Evolutionary conservation across 169 alveolate genomes (phyloP), one percentile per base, ranked within the genome.

Genomic region (Plasmodium vinckei): DNA sequence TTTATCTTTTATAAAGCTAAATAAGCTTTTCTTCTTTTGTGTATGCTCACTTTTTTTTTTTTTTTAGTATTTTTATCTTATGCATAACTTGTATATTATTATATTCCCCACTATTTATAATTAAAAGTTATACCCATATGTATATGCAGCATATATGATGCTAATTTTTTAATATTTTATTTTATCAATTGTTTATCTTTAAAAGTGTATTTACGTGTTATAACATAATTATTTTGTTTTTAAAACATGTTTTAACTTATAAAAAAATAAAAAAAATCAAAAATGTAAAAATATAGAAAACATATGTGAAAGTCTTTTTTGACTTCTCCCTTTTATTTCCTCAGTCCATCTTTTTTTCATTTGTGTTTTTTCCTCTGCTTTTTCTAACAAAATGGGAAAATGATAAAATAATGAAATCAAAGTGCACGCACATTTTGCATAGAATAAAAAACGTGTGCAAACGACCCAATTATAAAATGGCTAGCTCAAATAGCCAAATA

Each of bases 281-380:
- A 33, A 33, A 33, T 33, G 5, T 3, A 3, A 33, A 5, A 33
- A 33, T 33, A 33, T 0, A 33, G 3, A 33, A 5, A 33, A 33
- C 5, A 33, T 33, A 33, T 33, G 7, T 3, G 42, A 33, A 33
- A 33, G 42, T 5, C 42, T 33, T 33, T 33, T 33, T 33, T 33
- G 42, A 13, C 12, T 5, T 3, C n/a, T 65, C 23, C 39, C 60
- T 59, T 64, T 73, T 59, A 49, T n/a, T 27, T 6, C 64, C 19
- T 73, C 65, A 51, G 54, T 57, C 63, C 72, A 60, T n/a, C 71
- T 73, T 73, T 53, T 73, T 73, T 25, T 73, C 87, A 15, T 27
- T 59, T 12, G 33, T 33, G 0, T 4, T n/a, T 42, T 49, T 47
- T 39, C 60, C 21, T 73, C 25, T 73, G 87, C 87, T 73, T 73